Base-by-base conservation (phyloP, 2,329 filamentous ascomycete species). In the Exserohilum turcica region DNA sequence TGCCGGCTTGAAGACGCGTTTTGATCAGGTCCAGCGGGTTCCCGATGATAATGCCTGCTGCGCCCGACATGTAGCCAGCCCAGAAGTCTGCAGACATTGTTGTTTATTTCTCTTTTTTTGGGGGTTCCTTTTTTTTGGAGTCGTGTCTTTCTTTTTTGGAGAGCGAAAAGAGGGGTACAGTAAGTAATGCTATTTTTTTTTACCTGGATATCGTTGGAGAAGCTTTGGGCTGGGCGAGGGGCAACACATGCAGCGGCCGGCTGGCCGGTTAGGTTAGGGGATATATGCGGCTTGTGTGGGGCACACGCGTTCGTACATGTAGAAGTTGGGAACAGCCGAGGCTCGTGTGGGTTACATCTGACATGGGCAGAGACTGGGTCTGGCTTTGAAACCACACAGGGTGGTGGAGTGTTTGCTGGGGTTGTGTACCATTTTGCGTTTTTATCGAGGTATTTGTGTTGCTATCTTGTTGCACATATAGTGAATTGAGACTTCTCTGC, bases 81-180 rank as follows among this genome's bases (percentile, higher is more conserved):
- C 90, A 96, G 75, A 97, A 97, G 72, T 96, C 92, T 63, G 91
- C 85, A 44, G 90, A 90, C 90, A 94, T 93, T 52, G 52, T 93
- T 52, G 52, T 28, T 43, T 39, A 6, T 13, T 38, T 36, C 9
- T 27, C 24, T 43, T 16, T 8, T 7, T 28, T 40, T 40, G 38
- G 38, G 6, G 38, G 21, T 10, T 32, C 12, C 29, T 35, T 35
- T 3, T 35, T 35, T 16, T 35, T n/a, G n/a, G n/a, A n/a, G n/a
- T n/a, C n/a, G n/a, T n/a, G n/a, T n/a, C n/a, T n/a, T 35, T 16
- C 13, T 15, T 16, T 32, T 39, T 28, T 43, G 32, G 5, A 13
- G 21, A 19, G 36, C n/a, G 24, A 24, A 15, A 8, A 16, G 24
- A 28, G 24, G 24, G 38, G 38, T 6, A 15, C n/a, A 29, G 28